Base-by-base conservation (phyloP, 306 rosid species). In the Hippophae rhamnoides region DNA sequence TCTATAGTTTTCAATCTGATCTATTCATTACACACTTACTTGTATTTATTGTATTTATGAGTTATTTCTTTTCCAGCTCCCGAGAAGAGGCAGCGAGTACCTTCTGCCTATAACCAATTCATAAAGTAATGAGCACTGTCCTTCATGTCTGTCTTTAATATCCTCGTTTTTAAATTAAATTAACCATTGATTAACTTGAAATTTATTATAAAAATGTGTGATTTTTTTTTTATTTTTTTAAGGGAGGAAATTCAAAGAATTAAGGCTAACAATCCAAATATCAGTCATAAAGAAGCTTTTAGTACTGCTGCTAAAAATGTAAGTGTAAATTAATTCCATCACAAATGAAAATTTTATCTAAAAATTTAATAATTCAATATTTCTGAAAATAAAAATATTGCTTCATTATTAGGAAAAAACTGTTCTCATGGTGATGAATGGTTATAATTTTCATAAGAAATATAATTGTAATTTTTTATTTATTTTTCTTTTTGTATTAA, bases 61-160 rank as follows among this genome's bases (percentile, higher is more conserved):
- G 77, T 56, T 74, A 85, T 78, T 77, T 81, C 84, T 70, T 59
- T 81, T 78, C 72, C 97, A 93, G 99, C 99, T 77, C 97, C 99
- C 79, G 97, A 86, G 89, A 93, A 93, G 94, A 86, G 94, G 89
- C 99, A 93, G 82, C 89, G 97, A 62, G 99, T 88, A 65, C 99
- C 97, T 67, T 93, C 99, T 80, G 99, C 99, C 62, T 93, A 93
- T 68, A 93, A 93, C 67, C 99, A 89, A 86, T 93, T 93, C 83
- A 93, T 93, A 77, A 93, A 86, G 99, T 93, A 89, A 82, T n/a
- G 14, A 60, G 27, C 38, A 47, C 42, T 56, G 52, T 23, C 47
- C 13, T 56, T 23, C 47, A 13, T 56, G 4, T 8, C 51, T 58
- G 48, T 71, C 47, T 71, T 66, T 31, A 45, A 26, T 62, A 43